These are phyloP conservation scores for Boletus speciosus DNA, from an alignment of 768 basidiomycete genomes.

Conservation along the genomic window DNA sequence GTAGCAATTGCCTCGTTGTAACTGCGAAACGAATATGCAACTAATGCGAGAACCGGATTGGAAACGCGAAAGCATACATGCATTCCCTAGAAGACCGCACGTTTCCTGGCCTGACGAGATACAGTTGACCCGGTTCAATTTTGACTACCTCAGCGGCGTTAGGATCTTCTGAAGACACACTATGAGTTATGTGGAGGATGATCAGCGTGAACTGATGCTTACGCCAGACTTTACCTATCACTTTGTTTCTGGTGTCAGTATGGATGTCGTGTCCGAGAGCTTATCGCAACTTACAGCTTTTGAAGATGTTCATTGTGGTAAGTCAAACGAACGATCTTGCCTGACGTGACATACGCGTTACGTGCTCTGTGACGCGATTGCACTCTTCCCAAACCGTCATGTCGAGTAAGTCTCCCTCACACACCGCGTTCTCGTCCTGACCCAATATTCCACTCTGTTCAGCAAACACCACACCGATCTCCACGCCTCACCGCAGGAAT, in stretches of 20 bases:
- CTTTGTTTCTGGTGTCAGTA: slow-evolving; percentile 39
- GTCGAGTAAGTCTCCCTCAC: slow-evolving; percentile 1
- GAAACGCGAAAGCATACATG: slow-evolving; percentile 61
- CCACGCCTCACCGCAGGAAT: slow-evolving; percentile 14
- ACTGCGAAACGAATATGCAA: slow-evolving; percentile 40
- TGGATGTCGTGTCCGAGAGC: slow-evolving; percentile 1
- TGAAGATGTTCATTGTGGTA: slow-evolving; percentile 78
- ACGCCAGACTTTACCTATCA: slow-evolving; percentile 95
- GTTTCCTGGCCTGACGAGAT: slow-evolving; percentile 85
- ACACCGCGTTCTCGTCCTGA: background rate
- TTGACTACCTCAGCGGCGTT: slow-evolving; percentile 95
- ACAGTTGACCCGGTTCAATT: slow-evolving; percentile 87
- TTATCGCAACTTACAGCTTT: slow-evolving; percentile 55
- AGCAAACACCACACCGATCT: slow-evolving; percentile 4
- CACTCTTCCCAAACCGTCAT: background rate
- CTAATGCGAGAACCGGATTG: background rate
- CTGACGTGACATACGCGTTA: slow-evolving; percentile 28
- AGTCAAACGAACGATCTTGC: slow-evolving; percentile 17
- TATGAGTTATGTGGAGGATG: slow-evolving; percentile 22
- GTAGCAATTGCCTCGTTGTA: slow-evolving; percentile 96
- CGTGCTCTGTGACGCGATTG: slow-evolving; percentile 19
- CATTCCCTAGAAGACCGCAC: slow-evolving; percentile 92
- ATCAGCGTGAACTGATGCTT: slow-evolving; percentile 37
- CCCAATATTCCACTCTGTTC: background rate
- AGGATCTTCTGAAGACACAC: slow-evolving; percentile 67